Base-by-base conservation (phyloP, 2,329 filamentous ascomycete genomes). In the Penicillium thymicola region DNA sequence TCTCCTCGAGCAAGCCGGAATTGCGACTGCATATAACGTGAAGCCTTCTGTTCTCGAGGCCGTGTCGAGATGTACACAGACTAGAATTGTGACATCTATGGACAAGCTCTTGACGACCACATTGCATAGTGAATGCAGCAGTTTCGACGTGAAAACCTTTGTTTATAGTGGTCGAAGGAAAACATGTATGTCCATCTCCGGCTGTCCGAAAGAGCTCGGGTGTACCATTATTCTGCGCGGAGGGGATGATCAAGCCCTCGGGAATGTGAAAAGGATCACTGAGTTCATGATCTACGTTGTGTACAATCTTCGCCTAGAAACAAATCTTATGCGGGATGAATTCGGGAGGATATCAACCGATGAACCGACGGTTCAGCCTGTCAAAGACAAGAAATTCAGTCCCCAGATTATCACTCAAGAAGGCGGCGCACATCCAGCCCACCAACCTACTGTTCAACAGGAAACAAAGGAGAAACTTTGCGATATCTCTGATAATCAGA, bases 231-330 rank as follows among this genome's bases (percentile, higher is more conserved):
- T 92, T 13, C 79, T 99, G 23, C 87, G 94, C 44, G 94, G 94
- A 1, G 90, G 89, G 4, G 86, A 89, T 57, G 87, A 86, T 30
- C 78, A 84, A 46, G 80, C 86, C 0, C 81, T 99, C 18, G 80
- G 85, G 1, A 89, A 87, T 65, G 86, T 99, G 73, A 99, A 99
- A 75, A 85, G 86, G 51, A 94, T 99, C 63, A 94, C 93, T 11
- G 94, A 99, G 70, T 97, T 99, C 70, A 97, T 99, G 93, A 89
- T 95, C 37, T 99, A 97, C 65, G 95, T 99, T 21, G 92, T 97
- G 13, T 99, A 99, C 75, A 99, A 97, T 67, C 81, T 99, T 51
- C 96, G 96, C 70, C 82, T 99, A 14, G 94, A 99, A 75, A 96
- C 94, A 1, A 96, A 90, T 65, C 79, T 99, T 44, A 90, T 99